Evolutionary conservation across 75 land plant genomes (phyloP).

Genomic region (Chamaecyparis obtusa): DNA sequence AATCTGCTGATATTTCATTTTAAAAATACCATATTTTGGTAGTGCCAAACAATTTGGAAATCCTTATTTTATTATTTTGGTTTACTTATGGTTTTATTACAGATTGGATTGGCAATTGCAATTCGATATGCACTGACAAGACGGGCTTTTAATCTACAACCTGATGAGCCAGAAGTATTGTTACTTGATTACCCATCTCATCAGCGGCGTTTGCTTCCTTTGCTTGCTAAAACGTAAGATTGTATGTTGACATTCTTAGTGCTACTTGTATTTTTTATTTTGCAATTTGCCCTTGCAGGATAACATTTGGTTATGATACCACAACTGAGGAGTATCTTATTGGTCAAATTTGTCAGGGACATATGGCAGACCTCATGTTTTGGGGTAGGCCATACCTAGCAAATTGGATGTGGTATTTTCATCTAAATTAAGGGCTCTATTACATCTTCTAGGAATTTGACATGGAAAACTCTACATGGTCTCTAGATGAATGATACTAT

Average conservation of each 20-base stretch:
- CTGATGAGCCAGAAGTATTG: slow-evolving; percentile 65
- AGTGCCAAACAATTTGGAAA: background rate
- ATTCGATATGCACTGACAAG: slow-evolving; percentile 85
- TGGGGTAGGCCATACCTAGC: background rate
- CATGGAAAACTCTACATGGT: background rate
- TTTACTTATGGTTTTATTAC: slow-evolving; percentile 1
- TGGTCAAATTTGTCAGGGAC: background rate
- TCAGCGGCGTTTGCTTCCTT: slow-evolving; percentile 82
- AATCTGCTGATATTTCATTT: background rate
- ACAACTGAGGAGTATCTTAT: background rate
- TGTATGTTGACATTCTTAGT: background rate
- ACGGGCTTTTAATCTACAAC: slow-evolving; percentile 71
- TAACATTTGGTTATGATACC: background rate
- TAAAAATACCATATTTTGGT: background rate
- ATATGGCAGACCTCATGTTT: background rate
- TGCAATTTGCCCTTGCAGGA: background rate
- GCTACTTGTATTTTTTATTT: background rate
- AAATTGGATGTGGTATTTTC: background rate
- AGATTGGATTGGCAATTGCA: slow-evolving; percentile 86
- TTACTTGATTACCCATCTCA: slow-evolving; percentile 96
- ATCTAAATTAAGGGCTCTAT: background rate
- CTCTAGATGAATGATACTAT: background rate
- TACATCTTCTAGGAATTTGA: background rate
- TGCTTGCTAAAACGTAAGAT: slow-evolving; percentile 82
- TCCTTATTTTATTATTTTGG: background rate